Evolutionary conservation across 768 basidiomycete genomes (phyloP).

Genomic region (Punctularia strigosozonata): DNA sequence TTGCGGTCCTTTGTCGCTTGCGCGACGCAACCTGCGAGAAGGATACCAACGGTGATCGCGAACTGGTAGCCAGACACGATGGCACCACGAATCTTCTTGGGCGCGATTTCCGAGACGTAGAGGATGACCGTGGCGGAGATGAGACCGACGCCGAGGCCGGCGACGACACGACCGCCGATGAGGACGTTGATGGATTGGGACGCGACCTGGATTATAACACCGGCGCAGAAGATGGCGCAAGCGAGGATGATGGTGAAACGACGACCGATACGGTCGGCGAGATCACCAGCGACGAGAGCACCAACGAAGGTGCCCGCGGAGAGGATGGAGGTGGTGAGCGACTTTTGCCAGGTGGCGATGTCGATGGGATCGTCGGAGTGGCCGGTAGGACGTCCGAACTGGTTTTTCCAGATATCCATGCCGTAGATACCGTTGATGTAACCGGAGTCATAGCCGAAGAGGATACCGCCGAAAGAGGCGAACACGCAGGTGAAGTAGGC

Average conservation of each 20-base stretch:
- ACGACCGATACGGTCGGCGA: constrained; percentile 55
- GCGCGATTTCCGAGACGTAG: constrained; percentile 11
- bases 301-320: constrained; percentile 59
- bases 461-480: constrained; percentile 54
- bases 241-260: constrained; percentile 54
- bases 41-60: constrained; percentile 61
- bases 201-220: constrained; percentile 48
- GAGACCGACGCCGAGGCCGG: constrained; percentile 68
- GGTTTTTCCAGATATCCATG: constrained; percentile 54
- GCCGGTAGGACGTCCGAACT: no score
- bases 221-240: constrained; percentile 43
- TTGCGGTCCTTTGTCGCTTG: no score
- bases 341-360: constrained; percentile 44
- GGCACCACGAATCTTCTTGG: constrained; percentile 46
- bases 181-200: constrained; percentile 48
- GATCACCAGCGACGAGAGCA: constrained; percentile 47
- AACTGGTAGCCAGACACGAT: constrained; percentile 35
- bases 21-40: no score
- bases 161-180: constrained; percentile 56
- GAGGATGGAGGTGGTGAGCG: constrained; percentile 61
- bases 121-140: constrained; percentile 9
- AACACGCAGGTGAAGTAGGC: constrained; percentile 56
- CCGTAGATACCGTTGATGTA: constrained; percentile 68
- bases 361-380: constrained; percentile 36
- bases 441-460: constrained; percentile 49